Conservation (phyloP, 176 grass and related monocot species). For the Coix lacrymajobi region DNA sequence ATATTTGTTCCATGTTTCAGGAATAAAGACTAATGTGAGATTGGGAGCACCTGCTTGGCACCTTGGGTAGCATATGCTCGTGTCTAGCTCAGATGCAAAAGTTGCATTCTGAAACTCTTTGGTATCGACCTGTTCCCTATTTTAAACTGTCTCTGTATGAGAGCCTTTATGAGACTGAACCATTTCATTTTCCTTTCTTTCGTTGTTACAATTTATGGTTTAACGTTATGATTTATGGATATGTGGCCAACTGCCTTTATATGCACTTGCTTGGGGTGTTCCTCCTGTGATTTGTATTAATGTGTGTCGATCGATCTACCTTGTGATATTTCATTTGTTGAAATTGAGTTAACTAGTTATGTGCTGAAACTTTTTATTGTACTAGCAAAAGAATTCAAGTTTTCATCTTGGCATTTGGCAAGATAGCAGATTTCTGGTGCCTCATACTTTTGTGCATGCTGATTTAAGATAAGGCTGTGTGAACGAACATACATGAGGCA, state of each 20-base stretch:
- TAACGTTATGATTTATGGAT: conserved; percentile 13
- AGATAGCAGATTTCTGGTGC: background rate
- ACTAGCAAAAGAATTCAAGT: background rate
- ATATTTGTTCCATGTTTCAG: conserved; percentile 19
- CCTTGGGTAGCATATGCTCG: conserved; percentile 26
- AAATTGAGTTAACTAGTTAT: background rate
- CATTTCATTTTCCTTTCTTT: background rate
- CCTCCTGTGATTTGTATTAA: background rate
- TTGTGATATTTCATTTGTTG: background rate
- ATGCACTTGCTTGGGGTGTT: background rate
- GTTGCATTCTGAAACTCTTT: conserved; percentile 36
- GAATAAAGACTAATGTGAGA: conserved; percentile 39
- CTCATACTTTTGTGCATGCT: background rate
- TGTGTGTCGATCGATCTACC: background rate
- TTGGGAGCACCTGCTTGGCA: conserved; percentile 38
- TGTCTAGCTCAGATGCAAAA: conserved; percentile 39
- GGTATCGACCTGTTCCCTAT: conserved; percentile 23
- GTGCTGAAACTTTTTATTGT: background rate
- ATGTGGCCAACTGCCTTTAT: background rate
- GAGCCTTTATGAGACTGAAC: conserved; percentile 21
- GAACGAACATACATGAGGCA: background rate
- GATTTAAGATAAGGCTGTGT: background rate
- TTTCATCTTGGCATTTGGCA: background rate
- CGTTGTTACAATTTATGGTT: conserved; percentile 14
- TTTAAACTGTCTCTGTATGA: conserved; percentile 22